Percentiles rank a stretch among this genome's conserved stretches.
These are phyloP conservation scores for Microsporum canis DNA, from an alignment of 2,329 filamentous ascomycete species.

Conservation along the genomic window DNA sequence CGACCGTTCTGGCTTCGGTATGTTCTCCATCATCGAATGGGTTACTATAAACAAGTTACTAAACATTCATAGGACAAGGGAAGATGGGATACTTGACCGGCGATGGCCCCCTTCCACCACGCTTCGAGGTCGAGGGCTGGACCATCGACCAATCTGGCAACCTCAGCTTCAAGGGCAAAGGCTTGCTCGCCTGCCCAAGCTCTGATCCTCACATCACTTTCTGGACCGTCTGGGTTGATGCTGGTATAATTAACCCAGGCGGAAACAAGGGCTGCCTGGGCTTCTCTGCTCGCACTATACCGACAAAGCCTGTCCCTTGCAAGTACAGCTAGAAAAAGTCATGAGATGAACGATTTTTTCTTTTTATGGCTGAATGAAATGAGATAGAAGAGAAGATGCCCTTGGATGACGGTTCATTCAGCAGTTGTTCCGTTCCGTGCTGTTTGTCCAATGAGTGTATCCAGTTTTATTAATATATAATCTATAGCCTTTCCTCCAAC, in stretches of 20 bases:
- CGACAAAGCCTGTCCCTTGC: not conserved
- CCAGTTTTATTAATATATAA: not conserved
- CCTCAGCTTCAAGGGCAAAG: not conserved
- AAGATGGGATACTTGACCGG: not conserved
- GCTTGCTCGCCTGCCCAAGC: not conserved
- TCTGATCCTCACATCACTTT: not conserved
- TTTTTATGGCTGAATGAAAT: not conserved
- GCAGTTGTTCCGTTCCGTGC: not conserved
- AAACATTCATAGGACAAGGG: not conserved
- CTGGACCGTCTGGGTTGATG: not conserved
- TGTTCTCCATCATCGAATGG: not conserved
- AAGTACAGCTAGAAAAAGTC: not conserved
- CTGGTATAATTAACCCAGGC: not conserved
- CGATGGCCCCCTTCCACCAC: not conserved
- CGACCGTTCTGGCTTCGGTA: conserved; percentile 1
- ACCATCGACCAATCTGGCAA: not conserved
- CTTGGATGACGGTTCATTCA: not conserved
- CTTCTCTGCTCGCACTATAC: not conserved
- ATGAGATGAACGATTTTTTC: not conserved
- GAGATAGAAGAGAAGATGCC: not conserved
- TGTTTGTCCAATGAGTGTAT: not conserved
- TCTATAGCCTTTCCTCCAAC: too few species aligned
- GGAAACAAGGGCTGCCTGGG: not conserved
- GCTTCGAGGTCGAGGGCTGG: not conserved
- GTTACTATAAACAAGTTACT: not conserved